Evolutionary conservation across 176 grass and related monocot genomes (phyloP), one percentile per base, ranked within the genome.

Genomic region (Otatea glauca): DNA sequence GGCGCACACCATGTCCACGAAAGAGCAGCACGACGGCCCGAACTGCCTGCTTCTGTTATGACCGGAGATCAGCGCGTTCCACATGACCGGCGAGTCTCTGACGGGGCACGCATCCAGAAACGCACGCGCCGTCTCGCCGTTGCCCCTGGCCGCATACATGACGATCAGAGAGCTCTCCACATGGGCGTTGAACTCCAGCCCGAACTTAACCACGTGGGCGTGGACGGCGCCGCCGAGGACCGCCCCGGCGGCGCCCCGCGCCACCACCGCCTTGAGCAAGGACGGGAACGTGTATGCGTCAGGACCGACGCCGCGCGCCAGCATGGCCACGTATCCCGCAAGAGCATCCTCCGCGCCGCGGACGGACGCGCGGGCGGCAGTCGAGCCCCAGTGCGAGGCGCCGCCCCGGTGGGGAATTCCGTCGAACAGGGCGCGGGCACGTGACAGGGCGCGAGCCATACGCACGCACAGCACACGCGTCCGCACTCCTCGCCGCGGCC

Each of bases 11-110:
- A 99, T 96, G 45, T 85, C 71, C 67, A 60, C 76, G 74, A 94
- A 96, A 44, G 89, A 24, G 43, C 78, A 15, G 70, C 83, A 86
- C 9, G 89, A 87, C 20, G 83, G 9, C 38, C 16, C 64, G 75
- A 94, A 92, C 80, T 78, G 47, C 72, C 45, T 27, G 59, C 25
- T 83, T 34, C 87, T 87, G 74, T 72, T 81, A 41, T 88, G 83
- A 1, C 91, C 91, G 14, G 89, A 91, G 51, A 94, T 92, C 13
- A 99, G 68, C 17, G 93, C 78, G 76, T 98, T 95, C 96, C 96
- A 98, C 45, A 68, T 13, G 15, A 86, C 51, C 2, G 85, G 27
- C 9, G 23, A 53, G 21, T 74, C 82, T 32, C 60, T 72, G 3
- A n/a, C 51, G 4, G 58, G 15, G 87, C 47, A 67, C 54, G 50